Conservation (phyloP, 805 yeast species). For the Schwanniomyces pseudopolymorphus region DNA sequence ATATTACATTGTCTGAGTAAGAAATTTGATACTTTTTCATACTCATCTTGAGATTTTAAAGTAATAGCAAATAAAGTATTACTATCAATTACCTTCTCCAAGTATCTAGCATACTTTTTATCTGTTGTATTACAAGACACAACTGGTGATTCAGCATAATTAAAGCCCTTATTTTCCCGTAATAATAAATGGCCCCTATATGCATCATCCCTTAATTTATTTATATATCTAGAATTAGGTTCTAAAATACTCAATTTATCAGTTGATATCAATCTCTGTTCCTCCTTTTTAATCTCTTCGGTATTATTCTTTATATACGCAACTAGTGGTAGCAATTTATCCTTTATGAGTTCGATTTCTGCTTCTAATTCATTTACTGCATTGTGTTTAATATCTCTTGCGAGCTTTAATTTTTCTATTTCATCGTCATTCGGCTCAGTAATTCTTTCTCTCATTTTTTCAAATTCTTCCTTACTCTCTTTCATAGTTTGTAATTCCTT, state of each 20-base stretch:
- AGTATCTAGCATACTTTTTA: constrained; percentile 47
- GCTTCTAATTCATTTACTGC: constrained; percentile 14
- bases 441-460: constrained; percentile 18
- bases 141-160: constrained; percentile 73
- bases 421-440: constrained; percentile 30
- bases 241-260: constrained; percentile 55
- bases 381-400: constrained; percentile 19
- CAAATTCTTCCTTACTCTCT: constrained; percentile 11
- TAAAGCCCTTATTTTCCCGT: constrained; percentile 38
- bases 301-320: constrained; percentile 11
- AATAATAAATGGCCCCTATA: constrained; percentile 37
- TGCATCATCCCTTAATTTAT: constrained; percentile 42
- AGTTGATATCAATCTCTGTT: constrained; percentile 32
- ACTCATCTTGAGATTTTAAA: constrained; percentile 53
- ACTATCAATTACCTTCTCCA: constrained; percentile 57
- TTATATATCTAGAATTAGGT: constrained; percentile 22
- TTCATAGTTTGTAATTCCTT: constrained; percentile 11
- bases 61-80: constrained; percentile 64
- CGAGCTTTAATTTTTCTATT: constrained; percentile 17
- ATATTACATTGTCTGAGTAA: constrained; percentile 43
- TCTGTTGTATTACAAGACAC: constrained; percentile 59
- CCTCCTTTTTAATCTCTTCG: constrained; percentile 10
- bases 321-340: constrained; percentile 12
- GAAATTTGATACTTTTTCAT: constrained; percentile 38
- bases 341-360: constrained; percentile 22